Evolutionary conservation across 768 basidiomycete genomes (phyloP).

Genomic region (Tylopilus intermedius): DNA sequence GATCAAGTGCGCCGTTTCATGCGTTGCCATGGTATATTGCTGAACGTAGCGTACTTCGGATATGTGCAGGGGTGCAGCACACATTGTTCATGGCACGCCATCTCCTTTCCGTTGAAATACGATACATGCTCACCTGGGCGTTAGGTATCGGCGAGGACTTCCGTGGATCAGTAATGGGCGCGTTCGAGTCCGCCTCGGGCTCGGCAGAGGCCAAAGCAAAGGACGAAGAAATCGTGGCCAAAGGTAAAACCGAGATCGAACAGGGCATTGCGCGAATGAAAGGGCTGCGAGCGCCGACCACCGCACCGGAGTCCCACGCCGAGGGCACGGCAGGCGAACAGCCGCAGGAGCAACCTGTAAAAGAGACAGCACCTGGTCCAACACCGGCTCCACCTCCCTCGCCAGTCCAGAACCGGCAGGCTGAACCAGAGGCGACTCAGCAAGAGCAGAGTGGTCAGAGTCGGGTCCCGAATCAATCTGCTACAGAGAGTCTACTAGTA

Average conservation of each 20-base stretch:
- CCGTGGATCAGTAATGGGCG: constrained; percentile 39
- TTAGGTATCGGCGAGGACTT: constrained; percentile 43
- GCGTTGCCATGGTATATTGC: background rate
- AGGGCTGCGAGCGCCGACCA: constrained; percentile 2
- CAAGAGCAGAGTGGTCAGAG: background rate
- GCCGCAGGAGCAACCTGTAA: background rate
- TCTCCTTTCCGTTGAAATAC: background rate
- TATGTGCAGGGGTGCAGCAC: constrained; percentile 30
- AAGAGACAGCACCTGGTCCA: background rate
- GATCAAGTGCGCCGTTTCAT: constrained; percentile 7
- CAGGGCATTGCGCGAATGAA: constrained; percentile 34
- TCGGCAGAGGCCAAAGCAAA: constrained; percentile 22
- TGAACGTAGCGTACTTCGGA: background rate
- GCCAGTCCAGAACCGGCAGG: background rate
- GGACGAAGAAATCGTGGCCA: constrained; percentile 34
- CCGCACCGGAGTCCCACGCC: background rate
- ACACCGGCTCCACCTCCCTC: background rate
- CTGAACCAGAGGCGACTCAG: background rate
- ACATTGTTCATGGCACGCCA: constrained; percentile 34
- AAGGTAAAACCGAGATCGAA: constrained; percentile 39
- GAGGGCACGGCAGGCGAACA: background rate
- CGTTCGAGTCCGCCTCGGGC: constrained; percentile 33
- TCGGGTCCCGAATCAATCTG: background rate
- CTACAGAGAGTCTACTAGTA: background rate
- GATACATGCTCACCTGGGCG: background rate